Percentiles rank a stretch among this genome's conserved stretches.
Conservation (phyloP, 331 rosid genomes). For the Saraca asoca region DNA sequence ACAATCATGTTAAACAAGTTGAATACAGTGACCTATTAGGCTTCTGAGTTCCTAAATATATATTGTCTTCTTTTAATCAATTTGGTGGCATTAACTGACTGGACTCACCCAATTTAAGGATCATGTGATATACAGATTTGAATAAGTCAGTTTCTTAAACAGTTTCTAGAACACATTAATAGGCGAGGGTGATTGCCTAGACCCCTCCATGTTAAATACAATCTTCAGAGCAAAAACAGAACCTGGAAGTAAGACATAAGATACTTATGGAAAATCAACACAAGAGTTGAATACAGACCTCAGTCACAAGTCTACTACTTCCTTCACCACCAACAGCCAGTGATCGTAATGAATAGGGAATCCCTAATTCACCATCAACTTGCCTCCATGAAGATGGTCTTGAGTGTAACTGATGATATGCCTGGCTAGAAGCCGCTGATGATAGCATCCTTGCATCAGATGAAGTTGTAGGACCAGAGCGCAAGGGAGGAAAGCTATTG, state of each 20-base stretch:
- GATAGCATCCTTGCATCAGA: constrained; percentile 59
- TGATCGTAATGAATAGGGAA: constrained; percentile 76
- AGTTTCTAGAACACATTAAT: neutral
- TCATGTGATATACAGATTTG: neutral
- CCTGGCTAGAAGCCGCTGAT: constrained; percentile 52
- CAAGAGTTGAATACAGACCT: constrained; percentile 57
- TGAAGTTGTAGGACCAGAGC: constrained; percentile 52
- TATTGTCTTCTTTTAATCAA: neutral
- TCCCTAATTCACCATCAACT: constrained; percentile 63
- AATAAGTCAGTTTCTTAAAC: too few relatives aligned
- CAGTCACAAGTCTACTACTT: constrained; percentile 80
- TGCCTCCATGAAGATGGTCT: constrained; percentile 74
- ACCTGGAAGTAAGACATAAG: neutral
- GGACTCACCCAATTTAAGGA: neutral
- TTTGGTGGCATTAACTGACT: neutral
- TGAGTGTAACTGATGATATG: constrained; percentile 52
- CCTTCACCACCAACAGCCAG: constrained; percentile 76
- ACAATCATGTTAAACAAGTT: constrained; percentile 9
- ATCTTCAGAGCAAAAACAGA: constrained; percentile 5
- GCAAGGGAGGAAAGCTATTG: constrained; percentile 54
- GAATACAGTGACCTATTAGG: neutral
- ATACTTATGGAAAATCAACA: constrained; percentile 28
- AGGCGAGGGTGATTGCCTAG: neutral
- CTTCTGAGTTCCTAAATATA: neutral
- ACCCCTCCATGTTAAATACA: constrained; percentile 9